Percentiles rank a stretch among this genome's conserved stretches.
These are phyloP conservation scores for Arthrobotrys iridis DNA, from an alignment of 2,329 filamentous ascomycete species.

Conservation along the genomic window DNA sequence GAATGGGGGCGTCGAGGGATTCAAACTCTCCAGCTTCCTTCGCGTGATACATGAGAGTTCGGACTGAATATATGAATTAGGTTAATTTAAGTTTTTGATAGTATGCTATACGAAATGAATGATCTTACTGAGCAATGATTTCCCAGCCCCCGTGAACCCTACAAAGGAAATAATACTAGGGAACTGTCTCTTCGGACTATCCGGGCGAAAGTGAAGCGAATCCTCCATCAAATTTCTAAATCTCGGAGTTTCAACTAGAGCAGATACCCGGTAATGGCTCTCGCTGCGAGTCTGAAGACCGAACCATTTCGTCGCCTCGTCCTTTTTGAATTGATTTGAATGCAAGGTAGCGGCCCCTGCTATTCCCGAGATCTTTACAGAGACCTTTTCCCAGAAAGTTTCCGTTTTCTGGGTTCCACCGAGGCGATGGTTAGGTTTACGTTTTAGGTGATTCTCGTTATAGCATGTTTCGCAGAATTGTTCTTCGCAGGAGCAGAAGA, in stretches of 20 bases:
- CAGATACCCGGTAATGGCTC: neutral
- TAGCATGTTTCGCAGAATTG: neutral
- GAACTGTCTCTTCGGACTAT: neutral
- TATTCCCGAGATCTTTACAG: neutral
- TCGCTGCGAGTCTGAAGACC: neutral
- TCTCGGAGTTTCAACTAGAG: neutral
- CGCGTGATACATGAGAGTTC: neutral
- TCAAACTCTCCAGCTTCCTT: neutral
- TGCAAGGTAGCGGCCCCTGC: no score
- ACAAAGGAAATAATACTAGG: slow-evolving; percentile 8
- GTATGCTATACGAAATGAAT: no score
- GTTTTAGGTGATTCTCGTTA: neutral
- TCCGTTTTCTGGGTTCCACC: no score
- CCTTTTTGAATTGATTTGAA: neutral
- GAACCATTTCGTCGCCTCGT: slow-evolving; percentile 9
- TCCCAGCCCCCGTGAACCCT: neutral
- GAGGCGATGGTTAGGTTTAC: neutral
- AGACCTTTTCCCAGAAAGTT: no score
- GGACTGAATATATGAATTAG: neutral
- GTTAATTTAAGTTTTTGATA: no score
- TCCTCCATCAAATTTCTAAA: neutral
- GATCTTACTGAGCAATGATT: neutral
- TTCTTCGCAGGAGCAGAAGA: neutral
- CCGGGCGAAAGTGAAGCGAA: neutral
- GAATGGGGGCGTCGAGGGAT: neutral